Base-by-base conservation (phyloP, 345 rosid species). In the Tarenaya hassleriana region DNA sequence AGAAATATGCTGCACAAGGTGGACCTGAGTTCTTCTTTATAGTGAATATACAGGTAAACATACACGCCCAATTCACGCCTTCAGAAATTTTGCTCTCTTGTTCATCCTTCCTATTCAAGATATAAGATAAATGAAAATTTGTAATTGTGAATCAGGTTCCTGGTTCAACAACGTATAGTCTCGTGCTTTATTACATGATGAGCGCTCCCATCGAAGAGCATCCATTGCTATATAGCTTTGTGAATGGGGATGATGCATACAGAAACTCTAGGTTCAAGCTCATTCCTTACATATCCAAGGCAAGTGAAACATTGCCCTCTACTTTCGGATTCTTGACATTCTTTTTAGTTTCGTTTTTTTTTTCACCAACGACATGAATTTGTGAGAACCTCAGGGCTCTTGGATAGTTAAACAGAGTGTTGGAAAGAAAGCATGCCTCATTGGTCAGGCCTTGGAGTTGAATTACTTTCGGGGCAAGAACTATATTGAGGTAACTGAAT, bases 341-440 rank as follows among this genome's bases (percentile, higher is more conserved):
- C 3, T 41, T 41, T 11, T 24, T 12, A 43, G 27, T 24, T 40
- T 1, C 16, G 4, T 8, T 16, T 31, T 8, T 16, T 31, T 40
- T 43, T 44, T 47, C 39, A 55, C 37, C 7, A 0, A 4, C 0
- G 50, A n/a, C 39, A n/a, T 46, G 50, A 35, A 51, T 47, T 40
- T 47, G 18, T 37, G n/a, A 1, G 27, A n/a, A 24, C 69, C 69
- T 48, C 77, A 90, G 97, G 97, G 97, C 32, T 87, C 97, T 4
- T 90, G 97, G 97, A 86, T 86, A 74, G 97, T 90, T 21, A 90
- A 84, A 75, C 96, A 86, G 61, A 90, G 97, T 63, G 96, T 90
- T 1, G 97, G 97, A 56, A 90, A 86, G 73, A 90, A 86, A 73
- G 94, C 96, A 29, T 90, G 97, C 71, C 79, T 86, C 61, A 63